phyloP scores from a whole-genome alignment of 352 stramenopile species.

The Phytophthora vignae region DNA sequence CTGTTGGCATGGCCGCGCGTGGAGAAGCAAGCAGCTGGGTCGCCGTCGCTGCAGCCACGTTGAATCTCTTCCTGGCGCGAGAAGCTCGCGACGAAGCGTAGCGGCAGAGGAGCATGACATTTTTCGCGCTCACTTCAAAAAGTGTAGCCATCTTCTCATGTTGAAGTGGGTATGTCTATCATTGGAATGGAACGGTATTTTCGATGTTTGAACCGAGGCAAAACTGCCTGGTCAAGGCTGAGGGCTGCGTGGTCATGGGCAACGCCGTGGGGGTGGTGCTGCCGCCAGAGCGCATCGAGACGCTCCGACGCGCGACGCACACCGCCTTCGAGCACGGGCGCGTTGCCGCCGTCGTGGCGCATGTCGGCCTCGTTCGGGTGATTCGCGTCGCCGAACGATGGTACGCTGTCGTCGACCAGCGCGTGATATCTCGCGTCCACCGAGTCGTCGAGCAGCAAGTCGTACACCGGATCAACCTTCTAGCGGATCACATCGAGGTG shows the following conservation, averaged over 20 bases:
- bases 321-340: constrained; percentile 36
- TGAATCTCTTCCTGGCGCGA: background rate
- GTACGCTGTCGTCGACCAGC: constrained; percentile 66
- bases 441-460: constrained; percentile 62
- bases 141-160: constrained; percentile 33
- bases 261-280: constrained; percentile 53
- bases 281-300: constrained; percentile 31
- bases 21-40: background rate
- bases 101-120: constrained; percentile 18
- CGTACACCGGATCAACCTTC: constrained; percentile 45
- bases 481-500: constrained; percentile 62
- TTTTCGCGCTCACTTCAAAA: background rate
- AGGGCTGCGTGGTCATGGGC: constrained; percentile 41
- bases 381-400: constrained; percentile 48
- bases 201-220: background rate
- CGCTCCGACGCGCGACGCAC: constrained; percentile 28
- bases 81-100: background rate
- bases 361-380: constrained; percentile 43
- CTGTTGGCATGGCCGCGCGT: background rate
- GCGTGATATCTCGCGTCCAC: constrained; percentile 55
- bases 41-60: too few species aligned
- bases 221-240: background rate
- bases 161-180: constrained; percentile 35
- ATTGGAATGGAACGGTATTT: constrained; percentile 9
- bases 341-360: constrained; percentile 40